These are phyloP conservation scores for Geotrichum ghanense DNA, from an alignment of 805 yeast genomes.

Conservation along the genomic window DNA sequence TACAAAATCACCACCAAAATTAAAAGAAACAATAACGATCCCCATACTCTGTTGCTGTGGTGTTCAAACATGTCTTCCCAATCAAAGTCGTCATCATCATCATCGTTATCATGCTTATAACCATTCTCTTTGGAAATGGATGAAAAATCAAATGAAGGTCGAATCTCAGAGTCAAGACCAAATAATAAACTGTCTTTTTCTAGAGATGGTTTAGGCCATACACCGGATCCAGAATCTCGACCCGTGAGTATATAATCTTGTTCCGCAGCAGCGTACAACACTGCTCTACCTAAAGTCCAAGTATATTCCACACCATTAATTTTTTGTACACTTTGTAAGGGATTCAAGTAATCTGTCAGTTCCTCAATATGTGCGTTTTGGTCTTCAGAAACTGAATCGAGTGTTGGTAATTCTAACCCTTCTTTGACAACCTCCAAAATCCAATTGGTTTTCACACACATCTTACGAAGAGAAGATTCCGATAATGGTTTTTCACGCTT, in stretches of 20 bases:
- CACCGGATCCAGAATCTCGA: background rate
- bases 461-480: background rate
- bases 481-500: conserved; percentile 10
- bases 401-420: conserved; percentile 5
- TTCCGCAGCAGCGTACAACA: conserved; percentile 63
- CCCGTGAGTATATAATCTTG: conserved; percentile 18
- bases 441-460: conserved; percentile 8
- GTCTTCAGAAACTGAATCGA: conserved; percentile 13
- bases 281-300: conserved; percentile 78
- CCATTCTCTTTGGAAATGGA: background rate
- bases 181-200: background rate
- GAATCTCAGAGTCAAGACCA: background rate
- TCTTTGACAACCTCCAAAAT: conserved; percentile 5
- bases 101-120: conserved; percentile 13
- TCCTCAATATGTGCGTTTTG: background rate
- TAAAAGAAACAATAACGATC: conserved; percentile 27
- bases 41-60: conserved; percentile 26
- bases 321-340: conserved; percentile 65
- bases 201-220: background rate
- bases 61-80: conserved; percentile 10
- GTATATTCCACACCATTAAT: conserved; percentile 73
- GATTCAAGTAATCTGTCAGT: conserved; percentile 24
- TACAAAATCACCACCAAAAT: conserved; percentile 24
- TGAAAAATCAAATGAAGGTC: background rate
- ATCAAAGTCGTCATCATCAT: conserved; percentile 28